Evolutionary conservation across 495 filamentous ascomycete species (phyloP), one percentile per base, ranked within the genome.

Genomic region (Daldinia bambusicola): DNA sequence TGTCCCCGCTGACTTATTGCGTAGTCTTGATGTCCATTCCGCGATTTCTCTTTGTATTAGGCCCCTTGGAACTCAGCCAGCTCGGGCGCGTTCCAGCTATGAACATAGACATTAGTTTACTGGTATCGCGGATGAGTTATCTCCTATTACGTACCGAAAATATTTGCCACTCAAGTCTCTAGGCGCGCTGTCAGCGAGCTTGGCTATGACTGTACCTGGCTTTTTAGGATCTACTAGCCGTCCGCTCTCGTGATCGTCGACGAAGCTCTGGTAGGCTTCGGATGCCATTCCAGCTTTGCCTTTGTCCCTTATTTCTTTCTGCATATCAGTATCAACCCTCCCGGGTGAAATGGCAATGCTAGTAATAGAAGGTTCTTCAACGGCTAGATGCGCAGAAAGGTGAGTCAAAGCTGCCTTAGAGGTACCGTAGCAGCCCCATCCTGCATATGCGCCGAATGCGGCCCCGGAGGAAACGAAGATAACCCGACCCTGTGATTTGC

Each of bases 261-360:
- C 82, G 75, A 97, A 98, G 74, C 87, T 90, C n/a, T 85, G 81
- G 63, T 88, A 86, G 66, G 90, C 85, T 57, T 89, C 84, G 22
- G 82, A 79, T 52, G 89, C 83, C 90, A 98, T 91, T 18, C 79
- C 83, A 0, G 77, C 77, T 34, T 78, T 79, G 72, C 95, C 92
- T 57, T 88, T 83, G 43, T 94, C 90, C 61, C 95, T 84, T 37
- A 99, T 84, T 52, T 90, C 87, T 52, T 86, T 86, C 78, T 98
- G 95, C 95, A 99, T 99, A 43, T 93, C 92, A 1, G 95, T 99
- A 75, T 98, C 92, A 30, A 95, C 89, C 63, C 93, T 90, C 6
- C 95, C 95, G 0, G 95, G 95, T 45, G 91, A 87, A 51, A 99
- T 82, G 1, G 85, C 72, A 2, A 99, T 76, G 7, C 85, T 86